These are phyloP conservation scores for Tanacetum coccineum DNA, from an alignment of 129 eudicot species.

Conservation along the genomic window DNA sequence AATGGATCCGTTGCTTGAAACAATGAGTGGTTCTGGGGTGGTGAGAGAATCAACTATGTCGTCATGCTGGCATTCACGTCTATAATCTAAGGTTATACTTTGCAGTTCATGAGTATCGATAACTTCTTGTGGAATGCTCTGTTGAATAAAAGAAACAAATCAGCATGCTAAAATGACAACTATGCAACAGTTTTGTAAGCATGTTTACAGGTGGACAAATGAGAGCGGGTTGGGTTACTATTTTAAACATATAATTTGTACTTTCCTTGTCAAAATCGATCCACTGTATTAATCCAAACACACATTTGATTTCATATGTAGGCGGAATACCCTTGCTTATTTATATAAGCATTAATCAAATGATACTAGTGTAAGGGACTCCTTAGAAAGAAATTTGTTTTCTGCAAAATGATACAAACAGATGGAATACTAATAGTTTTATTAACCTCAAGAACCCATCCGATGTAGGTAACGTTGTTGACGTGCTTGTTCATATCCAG, in stretches of 20 bases:
- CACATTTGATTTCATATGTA: too few species aligned
- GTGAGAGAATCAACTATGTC: slow-evolving; percentile 85
- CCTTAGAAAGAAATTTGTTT: background rate
- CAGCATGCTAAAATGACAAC: background rate
- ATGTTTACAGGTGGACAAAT: background rate
- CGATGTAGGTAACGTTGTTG: slow-evolving; percentile 88
- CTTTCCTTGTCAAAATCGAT: too few species aligned
- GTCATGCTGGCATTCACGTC: slow-evolving; percentile 77
- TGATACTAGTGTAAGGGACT: background rate
- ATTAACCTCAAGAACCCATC: slow-evolving; percentile 88
- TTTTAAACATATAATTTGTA: too few species aligned
- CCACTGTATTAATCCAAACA: too few species aligned
- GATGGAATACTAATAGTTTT: background rate
- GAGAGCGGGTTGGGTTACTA: background rate
- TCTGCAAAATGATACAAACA: slow-evolving; percentile 5
- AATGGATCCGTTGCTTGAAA: slow-evolving; percentile 42
- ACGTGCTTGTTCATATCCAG: slow-evolving; percentile 95
- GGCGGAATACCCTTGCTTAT: background rate
- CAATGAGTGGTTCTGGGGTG: slow-evolving; percentile 38
- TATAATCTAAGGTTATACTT: slow-evolving; percentile 70
- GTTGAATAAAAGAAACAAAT: slow-evolving; percentile 9
- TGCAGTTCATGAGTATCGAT: slow-evolving; percentile 73
- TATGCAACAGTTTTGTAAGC: slow-evolving; percentile 8
- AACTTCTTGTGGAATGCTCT: slow-evolving; percentile 85
- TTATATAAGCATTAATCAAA: too few species aligned